Evolutionary conservation across 1,139 yeast species (phyloP).

Genomic region (Saccharomyces pastorianus): DNA sequence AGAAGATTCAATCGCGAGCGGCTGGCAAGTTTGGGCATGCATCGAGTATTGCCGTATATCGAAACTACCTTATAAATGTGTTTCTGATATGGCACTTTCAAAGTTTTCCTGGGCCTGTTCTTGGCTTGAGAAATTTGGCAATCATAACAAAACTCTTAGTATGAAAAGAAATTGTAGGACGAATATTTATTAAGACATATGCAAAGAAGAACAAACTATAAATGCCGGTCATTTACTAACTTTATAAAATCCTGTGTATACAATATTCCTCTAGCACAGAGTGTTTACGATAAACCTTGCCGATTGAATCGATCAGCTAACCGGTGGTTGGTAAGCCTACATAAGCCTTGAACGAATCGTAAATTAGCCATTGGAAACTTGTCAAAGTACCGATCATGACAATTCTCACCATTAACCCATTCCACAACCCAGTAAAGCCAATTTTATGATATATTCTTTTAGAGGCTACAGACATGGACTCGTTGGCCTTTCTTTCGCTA

Average conservation of each 20-base stretch:
- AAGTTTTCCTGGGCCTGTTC: background rate
- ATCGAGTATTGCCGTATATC: background rate
- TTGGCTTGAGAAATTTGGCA: background rate
- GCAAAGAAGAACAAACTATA: background rate
- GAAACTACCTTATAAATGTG: background rate
- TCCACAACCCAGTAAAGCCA: slow-evolving; percentile 89
- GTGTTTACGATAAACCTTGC: background rate
- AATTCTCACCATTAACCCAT: slow-evolving; percentile 88
- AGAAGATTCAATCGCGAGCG: background rate
- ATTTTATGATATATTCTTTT: slow-evolving; percentile 67
- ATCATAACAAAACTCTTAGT: too few relatives aligned
- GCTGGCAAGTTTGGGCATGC: background rate
- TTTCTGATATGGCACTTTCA: background rate
- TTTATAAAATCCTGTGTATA: background rate
- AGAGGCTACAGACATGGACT: slow-evolving; percentile 59
- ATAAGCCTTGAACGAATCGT: slow-evolving; percentile 86
- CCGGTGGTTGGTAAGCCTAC: slow-evolving; percentile 91
- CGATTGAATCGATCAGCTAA: slow-evolving; percentile 3
- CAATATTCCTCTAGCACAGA: background rate
- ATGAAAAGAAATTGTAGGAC: background rate
- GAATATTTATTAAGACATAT: background rate
- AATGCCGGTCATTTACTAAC: background rate
- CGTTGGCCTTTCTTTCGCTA: slow-evolving; percentile 60
- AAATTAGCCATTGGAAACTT: slow-evolving; percentile 92
- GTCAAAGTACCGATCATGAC: slow-evolving; percentile 95